Evolutionary conservation across 371 early-diverging fungal species (phyloP), one percentile per base, ranked within the genome.

Genomic region (Rhizomucor miehei): DNA sequence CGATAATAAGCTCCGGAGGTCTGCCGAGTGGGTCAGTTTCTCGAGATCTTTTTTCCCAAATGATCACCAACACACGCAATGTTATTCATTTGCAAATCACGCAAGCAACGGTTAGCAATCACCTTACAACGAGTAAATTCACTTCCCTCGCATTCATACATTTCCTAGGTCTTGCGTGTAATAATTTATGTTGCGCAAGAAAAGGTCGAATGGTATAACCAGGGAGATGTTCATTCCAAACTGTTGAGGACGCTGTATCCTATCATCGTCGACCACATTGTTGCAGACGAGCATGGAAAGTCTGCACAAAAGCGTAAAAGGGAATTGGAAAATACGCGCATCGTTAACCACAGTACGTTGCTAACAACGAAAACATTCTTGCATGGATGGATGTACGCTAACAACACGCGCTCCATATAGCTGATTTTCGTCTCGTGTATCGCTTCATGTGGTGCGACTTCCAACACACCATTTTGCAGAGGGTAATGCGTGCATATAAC

Each of bases 121-220:
- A 3, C 19, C 21, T 2, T 25, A 19, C 20, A 6, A 16, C 16
- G 12, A 10, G 46, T 2, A 46, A 46, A 19, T 20, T 24, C 24
- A 46, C 17, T 20, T 13, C n/a, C 4, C 21, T 23, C n/a, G n/a
- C n/a, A n/a, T n/a, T n/a, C n/a, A n/a, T n/a, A n/a, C n/a, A n/a
- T n/a, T n/a, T n/a, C n/a, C 1, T 8, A 60, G 60, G 45, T 50
- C 8, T 25, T 60, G 4, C 41, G 55, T 10, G 55, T 60, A 14
- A 40, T 60, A 16, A 19, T 60, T 0, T 43, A 44, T 25, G 23
- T 60, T 23, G 38, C 48, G 11, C 44, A 49, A 21, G 39, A 38
- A 1, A 54, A 60, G 44, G 46, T 51, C 43, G 47, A 50, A 8
- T 60, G 60, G 60, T 60, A 54, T 44, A 54, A 55, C 29, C 45